These are phyloP conservation scores for Entomophthora muscae DNA, from an alignment of 371 early-diverging fungal species.

Conservation along the genomic window DNA sequence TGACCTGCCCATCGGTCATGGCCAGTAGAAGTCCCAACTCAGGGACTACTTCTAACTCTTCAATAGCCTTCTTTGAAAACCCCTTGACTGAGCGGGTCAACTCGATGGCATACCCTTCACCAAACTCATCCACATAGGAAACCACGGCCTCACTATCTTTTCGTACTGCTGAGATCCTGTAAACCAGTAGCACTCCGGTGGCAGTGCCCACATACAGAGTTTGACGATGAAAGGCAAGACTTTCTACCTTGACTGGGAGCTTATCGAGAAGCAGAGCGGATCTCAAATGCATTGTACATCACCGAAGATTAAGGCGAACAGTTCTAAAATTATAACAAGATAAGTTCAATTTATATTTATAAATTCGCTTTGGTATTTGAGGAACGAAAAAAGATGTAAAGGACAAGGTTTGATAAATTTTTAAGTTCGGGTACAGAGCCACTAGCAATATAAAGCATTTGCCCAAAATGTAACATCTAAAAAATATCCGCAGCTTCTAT, in stretches of 20 bases:
- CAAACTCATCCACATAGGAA: slow-evolving; percentile 10
- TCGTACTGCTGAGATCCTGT: background rate
- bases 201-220: slow-evolving; percentile 10
- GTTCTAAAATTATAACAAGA: too few species aligned
- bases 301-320: background rate
- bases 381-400: too few species aligned
- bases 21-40: slow-evolving; percentile 56
- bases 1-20: slow-evolving; percentile 26
- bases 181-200: slow-evolving; percentile 10
- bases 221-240: background rate
- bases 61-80: slow-evolving; percentile 51
- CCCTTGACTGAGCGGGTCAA: slow-evolving; percentile 44
- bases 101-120: slow-evolving; percentile 28
- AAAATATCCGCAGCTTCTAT: too few species aligned
- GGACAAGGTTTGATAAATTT: too few species aligned
- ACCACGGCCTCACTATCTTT: background rate
- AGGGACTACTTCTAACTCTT: slow-evolving; percentile 57
- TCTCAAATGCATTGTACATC: slow-evolving; percentile 5
- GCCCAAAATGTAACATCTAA: too few species aligned
- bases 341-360: too few species aligned
- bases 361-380: too few species aligned
- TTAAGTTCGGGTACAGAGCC: too few species aligned
- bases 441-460: too few species aligned
- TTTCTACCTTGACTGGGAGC: slow-evolving; percentile 6
- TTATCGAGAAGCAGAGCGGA: slow-evolving; percentile 5